A percentile compares a stretch with the other conserved stretches of the same genome.
phyloP scores from a whole-genome alignment of 2,329 filamentous ascomycete species.

The Talaromyces marneffei region DNA sequence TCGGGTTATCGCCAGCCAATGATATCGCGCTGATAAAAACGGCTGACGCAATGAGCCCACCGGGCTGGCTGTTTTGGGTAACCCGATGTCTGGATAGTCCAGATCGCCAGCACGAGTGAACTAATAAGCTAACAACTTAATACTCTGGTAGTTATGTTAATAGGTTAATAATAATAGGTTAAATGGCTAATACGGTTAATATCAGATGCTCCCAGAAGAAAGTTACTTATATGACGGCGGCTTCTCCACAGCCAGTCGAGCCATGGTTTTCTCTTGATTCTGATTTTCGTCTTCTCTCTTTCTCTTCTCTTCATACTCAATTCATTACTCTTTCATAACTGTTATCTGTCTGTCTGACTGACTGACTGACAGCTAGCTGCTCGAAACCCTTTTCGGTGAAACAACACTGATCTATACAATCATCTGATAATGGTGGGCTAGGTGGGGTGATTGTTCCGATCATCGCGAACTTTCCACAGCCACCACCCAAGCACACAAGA shows the following conservation, averaged over 20 bases:
- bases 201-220: background rate
- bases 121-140: too few relatives aligned
- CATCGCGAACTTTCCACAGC: background rate
- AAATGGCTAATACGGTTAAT: too few relatives aligned
- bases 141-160: too few relatives aligned
- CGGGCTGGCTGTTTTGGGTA: slow-evolving; percentile 3
- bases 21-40: background rate
- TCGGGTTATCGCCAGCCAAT: slow-evolving; percentile 1
- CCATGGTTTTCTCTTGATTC: background rate
- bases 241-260: background rate
- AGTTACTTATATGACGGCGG: background rate
- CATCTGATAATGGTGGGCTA: slow-evolving; percentile 5
- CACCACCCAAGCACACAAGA: background rate
- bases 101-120: background rate
- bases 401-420: background rate
- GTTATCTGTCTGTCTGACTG: background rate
- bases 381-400: background rate
- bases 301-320: background rate
- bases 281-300: background rate
- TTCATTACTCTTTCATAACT: background rate
- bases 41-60: slow-evolving; percentile 15
- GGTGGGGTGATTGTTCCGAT: slow-evolving; percentile 1
- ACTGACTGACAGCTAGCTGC: background rate
- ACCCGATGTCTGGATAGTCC: background rate
- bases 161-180: too few relatives aligned